Conservation (phyloP, 108 stramenopile genomes). For the Nitzschia putrida region DNA sequence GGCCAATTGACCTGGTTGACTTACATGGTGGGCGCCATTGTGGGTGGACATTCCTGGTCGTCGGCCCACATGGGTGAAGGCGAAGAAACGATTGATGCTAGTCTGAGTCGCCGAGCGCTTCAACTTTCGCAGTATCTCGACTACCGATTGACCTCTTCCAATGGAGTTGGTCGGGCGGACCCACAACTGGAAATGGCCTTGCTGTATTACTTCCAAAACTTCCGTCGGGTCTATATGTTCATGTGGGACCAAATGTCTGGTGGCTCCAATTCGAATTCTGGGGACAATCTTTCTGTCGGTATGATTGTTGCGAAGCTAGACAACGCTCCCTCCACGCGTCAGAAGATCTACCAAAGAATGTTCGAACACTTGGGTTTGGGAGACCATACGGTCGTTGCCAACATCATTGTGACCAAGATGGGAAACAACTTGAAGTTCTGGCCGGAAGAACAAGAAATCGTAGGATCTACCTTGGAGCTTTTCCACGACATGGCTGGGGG, state of each 20-base stretch:
- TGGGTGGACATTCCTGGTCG: conserved; percentile 92
- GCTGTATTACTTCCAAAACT: conserved; percentile 89
- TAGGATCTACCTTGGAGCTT: conserved; percentile 89
- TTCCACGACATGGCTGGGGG: conserved; percentile 95
- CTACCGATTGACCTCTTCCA: conserved; percentile 78
- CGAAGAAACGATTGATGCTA: conserved; percentile 92
- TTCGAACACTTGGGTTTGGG: conserved; percentile 95
- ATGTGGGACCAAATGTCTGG: conserved; percentile 91
- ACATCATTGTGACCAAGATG: conserved; percentile 95
- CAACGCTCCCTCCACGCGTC: conserved; percentile 82
- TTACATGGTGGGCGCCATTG: conserved; percentile 90
- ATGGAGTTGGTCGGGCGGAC: conserved; percentile 79
- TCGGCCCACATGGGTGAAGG: conserved; percentile 86
- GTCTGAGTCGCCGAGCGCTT: conserved; percentile 84
- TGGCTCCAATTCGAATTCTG: conserved; percentile 1
- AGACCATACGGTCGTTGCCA: conserved; percentile 92
- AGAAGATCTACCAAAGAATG: conserved; percentile 92
- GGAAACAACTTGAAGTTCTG: conserved; percentile 97
- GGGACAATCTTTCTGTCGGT: conserved; percentile 55
- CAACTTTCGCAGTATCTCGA: conserved; percentile 89
- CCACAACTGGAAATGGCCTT: conserved; percentile 77
- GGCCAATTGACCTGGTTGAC: conserved; percentile 96
- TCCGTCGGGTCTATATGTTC: conserved; percentile 93
- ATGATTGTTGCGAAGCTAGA: conserved; percentile 79
- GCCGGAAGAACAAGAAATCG: conserved; percentile 88